phyloP scores from a whole-genome alignment of 805 yeast genomes.

The Kodamaea sagamina region DNA sequence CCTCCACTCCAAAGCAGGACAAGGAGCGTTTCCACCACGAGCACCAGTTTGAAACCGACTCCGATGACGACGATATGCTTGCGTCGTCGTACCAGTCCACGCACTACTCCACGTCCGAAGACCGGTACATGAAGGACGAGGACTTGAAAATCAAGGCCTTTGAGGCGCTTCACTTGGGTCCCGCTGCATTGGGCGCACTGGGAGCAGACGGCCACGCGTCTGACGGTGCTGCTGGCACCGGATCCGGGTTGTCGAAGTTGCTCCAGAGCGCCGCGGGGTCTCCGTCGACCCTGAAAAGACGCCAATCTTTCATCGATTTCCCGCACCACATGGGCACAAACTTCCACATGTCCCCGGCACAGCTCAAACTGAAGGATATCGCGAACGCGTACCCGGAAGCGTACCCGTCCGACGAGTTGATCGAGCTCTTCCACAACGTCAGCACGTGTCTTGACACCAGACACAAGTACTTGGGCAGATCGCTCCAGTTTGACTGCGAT shows the following conservation, averaged over 20 bases:
- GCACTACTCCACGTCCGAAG: constrained; percentile 67
- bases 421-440: constrained; percentile 63
- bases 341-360: constrained; percentile 10
- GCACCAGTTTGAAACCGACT: constrained; percentile 12
- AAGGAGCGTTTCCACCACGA: constrained; percentile 1
- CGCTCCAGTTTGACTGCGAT: constrained; percentile 66
- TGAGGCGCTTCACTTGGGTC: constrained; percentile 40
- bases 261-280: constrained; percentile 1
- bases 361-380: constrained; percentile 11
- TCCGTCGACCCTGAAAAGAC: constrained; percentile 23
- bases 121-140: constrained; percentile 60
- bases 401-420: constrained; percentile 66
- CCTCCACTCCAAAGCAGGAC: neutral
- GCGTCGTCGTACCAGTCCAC: constrained; percentile 44
- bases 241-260: constrained; percentile 34
- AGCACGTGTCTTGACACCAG: constrained; percentile 70
- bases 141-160: constrained; percentile 67
- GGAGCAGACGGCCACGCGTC: constrained; percentile 15
- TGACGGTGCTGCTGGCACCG: constrained; percentile 39
- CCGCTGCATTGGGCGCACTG: neutral
- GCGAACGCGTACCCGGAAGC: constrained; percentile 44
- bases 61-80: constrained; percentile 27
- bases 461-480: constrained; percentile 67
- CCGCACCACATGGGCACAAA: constrained; percentile 23
- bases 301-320: constrained; percentile 43